A percentile compares a stretch with the other conserved stretches of the same genome.
phyloP scores from a whole-genome alignment of 495 filamentous ascomycete genomes.

The Arthonia radiata region DNA sequence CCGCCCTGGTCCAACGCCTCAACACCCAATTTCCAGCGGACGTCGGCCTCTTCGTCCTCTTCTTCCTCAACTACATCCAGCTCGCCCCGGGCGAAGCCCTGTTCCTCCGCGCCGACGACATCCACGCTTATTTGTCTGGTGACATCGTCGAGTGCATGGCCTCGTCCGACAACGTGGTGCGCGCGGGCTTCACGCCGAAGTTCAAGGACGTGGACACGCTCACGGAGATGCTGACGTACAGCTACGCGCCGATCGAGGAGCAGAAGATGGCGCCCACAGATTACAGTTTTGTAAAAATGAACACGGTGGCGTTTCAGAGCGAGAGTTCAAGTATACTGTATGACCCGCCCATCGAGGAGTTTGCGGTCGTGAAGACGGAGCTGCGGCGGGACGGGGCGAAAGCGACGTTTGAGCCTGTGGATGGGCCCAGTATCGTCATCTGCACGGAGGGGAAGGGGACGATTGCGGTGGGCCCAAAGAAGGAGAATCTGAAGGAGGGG shows the following conservation, averaged over 20 bases:
- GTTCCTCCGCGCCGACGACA: slow-evolving; percentile 87
- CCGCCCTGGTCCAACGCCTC: slow-evolving; percentile 48
- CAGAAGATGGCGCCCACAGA: slow-evolving; percentile 74
- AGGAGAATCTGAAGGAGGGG: slow-evolving; percentile 47
- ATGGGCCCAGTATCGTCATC: slow-evolving; percentile 77
- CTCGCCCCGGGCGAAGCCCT: slow-evolving; percentile 76
- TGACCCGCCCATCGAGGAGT: slow-evolving; percentile 92
- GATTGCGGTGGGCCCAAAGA: slow-evolving; percentile 57
- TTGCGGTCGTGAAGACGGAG: slow-evolving; percentile 64
- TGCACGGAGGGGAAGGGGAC: slow-evolving; percentile 61
- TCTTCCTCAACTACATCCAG: slow-evolving; percentile 63
- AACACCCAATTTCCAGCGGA: slow-evolving; percentile 56
- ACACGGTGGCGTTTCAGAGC: slow-evolving; percentile 50
- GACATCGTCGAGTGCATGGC: slow-evolving; percentile 99
- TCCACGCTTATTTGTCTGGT: slow-evolving; percentile 86
- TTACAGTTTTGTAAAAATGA: slow-evolving; percentile 63
- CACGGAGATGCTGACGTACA: slow-evolving; percentile 83
- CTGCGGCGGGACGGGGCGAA: slow-evolving; percentile 46
- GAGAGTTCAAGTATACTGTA: slow-evolving; percentile 48
- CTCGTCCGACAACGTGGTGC: slow-evolving; percentile 88
- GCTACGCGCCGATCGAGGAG: slow-evolving; percentile 73
- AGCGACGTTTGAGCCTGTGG: slow-evolving; percentile 63
- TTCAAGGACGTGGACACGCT: slow-evolving; percentile 89
- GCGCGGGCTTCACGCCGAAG: slow-evolving; percentile 91
- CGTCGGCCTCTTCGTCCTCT: slow-evolving; percentile 52